Evolutionary conservation across 148 eudicot genomes (phyloP).

Genomic region (Rheum nobile): DNA sequence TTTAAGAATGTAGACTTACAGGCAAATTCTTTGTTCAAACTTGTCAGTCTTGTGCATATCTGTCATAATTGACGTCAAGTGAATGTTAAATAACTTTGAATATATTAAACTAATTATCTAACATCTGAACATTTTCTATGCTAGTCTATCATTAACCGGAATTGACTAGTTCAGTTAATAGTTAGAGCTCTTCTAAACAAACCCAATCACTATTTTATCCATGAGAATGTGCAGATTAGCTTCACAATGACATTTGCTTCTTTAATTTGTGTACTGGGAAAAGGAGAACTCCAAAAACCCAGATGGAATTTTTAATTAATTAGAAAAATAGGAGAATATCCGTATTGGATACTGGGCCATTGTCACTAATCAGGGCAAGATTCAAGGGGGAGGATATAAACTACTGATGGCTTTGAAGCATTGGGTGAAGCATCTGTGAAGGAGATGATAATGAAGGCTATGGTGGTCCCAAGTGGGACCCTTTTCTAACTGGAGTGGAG

Average conservation of each 20-base stretch:
- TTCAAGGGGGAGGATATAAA: neutral
- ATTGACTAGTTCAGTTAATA: neutral
- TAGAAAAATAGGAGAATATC: neutral
- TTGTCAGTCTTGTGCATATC: neutral
- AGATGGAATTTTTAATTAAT: neutral
- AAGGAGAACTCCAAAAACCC: neutral
- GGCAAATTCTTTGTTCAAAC: neutral
- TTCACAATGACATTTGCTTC: no score
- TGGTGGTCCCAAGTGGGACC: conserved; percentile 27
- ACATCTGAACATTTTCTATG: neutral
- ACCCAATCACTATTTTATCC: neutral
- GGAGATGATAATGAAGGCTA: conserved; percentile 7
- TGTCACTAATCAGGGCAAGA: neutral
- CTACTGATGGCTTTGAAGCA: neutral
- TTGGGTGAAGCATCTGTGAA: neutral
- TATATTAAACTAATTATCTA: neutral
- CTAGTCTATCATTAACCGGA: neutral
- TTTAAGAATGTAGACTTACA: neutral
- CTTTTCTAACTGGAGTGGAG: conserved; percentile 27
- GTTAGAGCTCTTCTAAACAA: neutral
- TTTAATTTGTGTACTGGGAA: neutral
- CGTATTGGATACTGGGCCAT: neutral
- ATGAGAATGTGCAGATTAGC: no score
- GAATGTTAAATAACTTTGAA: neutral
- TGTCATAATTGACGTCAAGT: neutral